phyloP scores from a whole-genome alignment of 345 rosid species.

The Raphanus sativus region DNA sequence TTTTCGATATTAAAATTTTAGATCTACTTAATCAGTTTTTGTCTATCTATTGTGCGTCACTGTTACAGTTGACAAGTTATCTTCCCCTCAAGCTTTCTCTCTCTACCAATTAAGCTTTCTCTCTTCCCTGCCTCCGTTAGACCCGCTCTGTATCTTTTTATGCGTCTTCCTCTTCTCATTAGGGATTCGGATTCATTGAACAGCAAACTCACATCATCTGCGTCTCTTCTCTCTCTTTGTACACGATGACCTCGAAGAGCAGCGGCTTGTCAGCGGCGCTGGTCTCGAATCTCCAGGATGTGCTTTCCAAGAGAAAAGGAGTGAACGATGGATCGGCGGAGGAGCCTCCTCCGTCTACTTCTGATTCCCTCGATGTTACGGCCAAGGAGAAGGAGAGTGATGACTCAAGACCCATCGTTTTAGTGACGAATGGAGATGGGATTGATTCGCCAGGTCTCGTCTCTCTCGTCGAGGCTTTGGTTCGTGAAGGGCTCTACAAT shows the following conservation, averaged over 20 bases:
- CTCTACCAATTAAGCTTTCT: conserved; percentile 30
- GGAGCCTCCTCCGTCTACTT: conserved; percentile 51
- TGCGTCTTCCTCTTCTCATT: conserved; percentile 26
- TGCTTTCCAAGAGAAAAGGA: conserved; percentile 57
- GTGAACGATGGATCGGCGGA: conserved; percentile 47
- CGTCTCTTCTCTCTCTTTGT: background rate
- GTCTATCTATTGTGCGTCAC: too few species aligned
- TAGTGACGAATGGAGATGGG: conserved; percentile 88
- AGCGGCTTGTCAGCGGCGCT: conserved; percentile 76
- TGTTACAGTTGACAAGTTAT: conserved; percentile 42
- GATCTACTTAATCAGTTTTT: too few species aligned
- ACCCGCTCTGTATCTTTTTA: conserved; percentile 34
- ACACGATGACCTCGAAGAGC: conserved; percentile 48
- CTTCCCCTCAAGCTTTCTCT: too few species aligned
- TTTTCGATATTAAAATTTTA: too few species aligned
- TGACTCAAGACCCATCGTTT: conserved; percentile 67
- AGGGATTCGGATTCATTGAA: conserved; percentile 41
- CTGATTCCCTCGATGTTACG: conserved; percentile 45
- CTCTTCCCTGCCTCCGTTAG: conserved; percentile 32
- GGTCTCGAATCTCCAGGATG: conserved; percentile 85
- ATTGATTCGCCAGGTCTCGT: conserved; percentile 87
- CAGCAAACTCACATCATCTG: conserved; percentile 5
- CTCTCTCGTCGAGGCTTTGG: conserved; percentile 86
- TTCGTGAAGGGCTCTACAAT: conserved; percentile 66
- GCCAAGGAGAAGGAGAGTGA: conserved; percentile 35